Conservation (phyloP, 257 asterid genomes). For the Craterostigma plantagineum region DNA sequence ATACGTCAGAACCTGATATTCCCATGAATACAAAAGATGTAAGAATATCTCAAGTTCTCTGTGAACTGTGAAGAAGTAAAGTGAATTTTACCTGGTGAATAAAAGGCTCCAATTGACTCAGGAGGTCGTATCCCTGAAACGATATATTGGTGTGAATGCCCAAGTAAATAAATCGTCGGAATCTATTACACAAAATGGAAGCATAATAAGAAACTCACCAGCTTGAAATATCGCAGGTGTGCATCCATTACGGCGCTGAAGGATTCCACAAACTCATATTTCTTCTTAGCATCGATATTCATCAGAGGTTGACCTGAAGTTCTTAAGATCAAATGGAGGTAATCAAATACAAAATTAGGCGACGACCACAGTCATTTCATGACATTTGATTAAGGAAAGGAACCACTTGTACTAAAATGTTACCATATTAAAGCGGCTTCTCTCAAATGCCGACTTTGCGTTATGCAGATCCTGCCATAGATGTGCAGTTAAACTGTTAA, state of each 20-base stretch:
- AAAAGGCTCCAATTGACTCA: conserved; percentile 86
- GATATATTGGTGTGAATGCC: conserved; percentile 10
- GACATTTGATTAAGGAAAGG: conserved; percentile 12
- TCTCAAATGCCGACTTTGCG: conserved; percentile 87
- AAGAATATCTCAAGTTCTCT: too few species aligned
- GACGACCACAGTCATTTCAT: conserved; percentile 4
- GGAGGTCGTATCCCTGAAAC: conserved; percentile 62
- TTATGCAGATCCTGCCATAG: conserved; percentile 74
- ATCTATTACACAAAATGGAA: conserved; percentile 7
- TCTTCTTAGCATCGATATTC: conserved; percentile 85
- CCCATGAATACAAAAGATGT: conserved; percentile 3
- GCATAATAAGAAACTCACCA: conserved; percentile 31
- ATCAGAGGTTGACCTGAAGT: conserved; percentile 76
- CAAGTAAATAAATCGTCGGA: conserved; percentile 10
- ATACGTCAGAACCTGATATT: conserved; percentile 73
- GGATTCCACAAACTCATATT: conserved; percentile 83
- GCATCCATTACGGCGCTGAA: conserved; percentile 98
- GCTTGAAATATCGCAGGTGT: conserved; percentile 77
- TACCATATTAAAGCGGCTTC: conserved; percentile 93
- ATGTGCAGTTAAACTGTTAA: conserved; percentile 11
- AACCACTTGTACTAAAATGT: conserved; percentile 11
- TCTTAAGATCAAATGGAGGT: conserved; percentile 25
- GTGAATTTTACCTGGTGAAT: conserved; percentile 63
- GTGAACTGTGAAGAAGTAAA: conserved; percentile 2
- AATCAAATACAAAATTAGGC: conserved; percentile 10